phyloP scores from a whole-genome alignment of 768 basidiomycete species.

The Lepiota subincarnata region DNA sequence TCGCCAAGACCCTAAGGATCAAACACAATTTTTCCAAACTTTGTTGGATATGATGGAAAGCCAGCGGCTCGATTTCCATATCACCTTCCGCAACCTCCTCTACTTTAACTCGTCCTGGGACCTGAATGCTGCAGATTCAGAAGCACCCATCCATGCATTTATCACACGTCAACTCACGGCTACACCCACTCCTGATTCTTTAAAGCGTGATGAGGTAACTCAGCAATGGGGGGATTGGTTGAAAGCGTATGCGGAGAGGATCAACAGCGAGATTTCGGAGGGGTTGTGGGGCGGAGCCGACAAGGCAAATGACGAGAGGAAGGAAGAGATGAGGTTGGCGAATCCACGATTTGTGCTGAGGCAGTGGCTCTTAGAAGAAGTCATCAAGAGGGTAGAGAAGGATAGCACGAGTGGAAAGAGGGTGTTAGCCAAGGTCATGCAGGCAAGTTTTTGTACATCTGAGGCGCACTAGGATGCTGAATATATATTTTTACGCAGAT shows the following conservation, averaged over 20 bases:
- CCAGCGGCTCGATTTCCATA: constrained; percentile 83
- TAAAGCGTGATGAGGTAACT: constrained; percentile 42
- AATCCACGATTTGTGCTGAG: constrained; percentile 93
- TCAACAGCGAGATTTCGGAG: constrained; percentile 49
- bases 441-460: constrained; percentile 45
- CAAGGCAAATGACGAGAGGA: constrained; percentile 43
- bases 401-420: constrained; percentile 61
- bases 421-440: constrained; percentile 75
- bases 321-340: constrained; percentile 45
- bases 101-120: constrained; percentile 47
- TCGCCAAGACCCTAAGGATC: constrained; percentile 53
- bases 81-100: constrained; percentile 72
- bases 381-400: constrained; percentile 70
- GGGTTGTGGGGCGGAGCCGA: constrained; percentile 27
- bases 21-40: constrained; percentile 53
- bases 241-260: constrained; percentile 52
- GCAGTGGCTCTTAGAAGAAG: constrained; percentile 96
- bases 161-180: constrained; percentile 41
- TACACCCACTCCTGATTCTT: constrained; percentile 41
- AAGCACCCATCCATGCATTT: constrained; percentile 32
- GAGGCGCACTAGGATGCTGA: constrained; percentile 1
- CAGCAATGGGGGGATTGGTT: constrained; percentile 64
- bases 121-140: constrained; percentile 1
- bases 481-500: constrained; percentile 48
- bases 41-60: constrained; percentile 71